phyloP scores from a whole-genome alignment of 2,329 filamentous ascomycete genomes.

The Paracorniculantispora psalliotae region DNA sequence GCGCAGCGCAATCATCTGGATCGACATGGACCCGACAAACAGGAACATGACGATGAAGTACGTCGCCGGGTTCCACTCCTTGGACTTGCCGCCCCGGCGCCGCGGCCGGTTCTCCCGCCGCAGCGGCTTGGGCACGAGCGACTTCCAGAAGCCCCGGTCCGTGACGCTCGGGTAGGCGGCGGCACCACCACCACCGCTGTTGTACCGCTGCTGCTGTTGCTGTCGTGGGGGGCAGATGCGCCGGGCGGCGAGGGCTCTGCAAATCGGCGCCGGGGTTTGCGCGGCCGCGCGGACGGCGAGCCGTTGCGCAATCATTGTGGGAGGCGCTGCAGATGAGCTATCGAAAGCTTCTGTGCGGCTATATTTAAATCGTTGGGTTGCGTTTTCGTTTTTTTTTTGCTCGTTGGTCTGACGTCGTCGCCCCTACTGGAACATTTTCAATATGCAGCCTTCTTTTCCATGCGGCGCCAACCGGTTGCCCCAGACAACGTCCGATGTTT shows the following conservation, averaged over 20 bases:
- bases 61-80: slow-evolving; percentile 74
- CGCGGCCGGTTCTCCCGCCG: slow-evolving; percentile 37
- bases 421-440: neutral
- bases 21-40: slow-evolving; percentile 91
- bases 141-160: slow-evolving; percentile 62
- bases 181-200: no score
- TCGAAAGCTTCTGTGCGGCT: neutral
- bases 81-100: slow-evolving; percentile 32
- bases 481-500: slow-evolving; percentile 32
- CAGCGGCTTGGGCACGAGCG: slow-evolving; percentile 63
- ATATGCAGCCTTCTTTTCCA: slow-evolving; percentile 1
- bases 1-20: slow-evolving; percentile 80
- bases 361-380: neutral
- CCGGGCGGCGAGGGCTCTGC: neutral
- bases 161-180: slow-evolving; percentile 43
- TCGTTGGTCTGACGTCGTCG: neutral
- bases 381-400: no score
- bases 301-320: slow-evolving; percentile 1
- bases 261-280: neutral
- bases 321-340: neutral
- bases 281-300: neutral
- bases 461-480: slow-evolving; percentile 26
- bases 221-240: neutral
- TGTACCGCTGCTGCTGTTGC: slow-evolving; percentile 26
- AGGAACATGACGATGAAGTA: slow-evolving; percentile 79